Base-by-base conservation (phyloP, 768 basidiomycete genomes). In the Suillus hirtellus region DNA sequence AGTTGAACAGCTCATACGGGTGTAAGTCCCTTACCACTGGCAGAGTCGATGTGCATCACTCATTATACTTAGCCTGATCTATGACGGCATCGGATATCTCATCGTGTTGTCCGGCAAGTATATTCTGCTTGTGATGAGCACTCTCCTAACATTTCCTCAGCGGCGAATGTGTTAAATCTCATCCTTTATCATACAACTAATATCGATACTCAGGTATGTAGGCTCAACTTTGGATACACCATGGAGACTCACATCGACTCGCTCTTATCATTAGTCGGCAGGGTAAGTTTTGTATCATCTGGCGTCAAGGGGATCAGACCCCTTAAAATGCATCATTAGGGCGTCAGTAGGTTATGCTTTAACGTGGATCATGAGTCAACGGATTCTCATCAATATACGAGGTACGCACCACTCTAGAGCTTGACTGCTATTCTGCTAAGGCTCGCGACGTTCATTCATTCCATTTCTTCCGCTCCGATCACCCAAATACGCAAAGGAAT, bases 51-150 rank as follows among this genome's bases (percentile, higher is more conserved):
- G 14, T 37, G 47, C 17, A 15, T 58, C 15, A 27, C 14, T 49
- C 19, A 35, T 34, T 9, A 66, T n/a, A 15, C 35, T 5, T 65
- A 89, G 87, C 75, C 84, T 89, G 83, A 75, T 90, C 5, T 86
- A 85, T 60, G 87, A 90, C 65, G 89, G 89, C 35, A 73, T 90
- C 27, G 82, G 84, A 31, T 90, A 88, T 69, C 85, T 89, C 63
- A 67, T 87, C 38, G 77, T 77, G 5, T 73, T 90, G 52, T 85
- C 87, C 19, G 77, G 84, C 84, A 66, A 24, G 71, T 42, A 47
- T 24, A 8, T 15, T 64, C 21, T 17, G 17, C 21, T 43, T 27
- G 55, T 17, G 12, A 9, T 2, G 19, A 46, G 43, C 19, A 43
- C 43, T 62, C 15, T 60, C 53, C 17, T 47, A 44, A 56, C 15